phyloP scores from a whole-genome alignment of 805 yeast species.

The Lachancea mirantina region DNA sequence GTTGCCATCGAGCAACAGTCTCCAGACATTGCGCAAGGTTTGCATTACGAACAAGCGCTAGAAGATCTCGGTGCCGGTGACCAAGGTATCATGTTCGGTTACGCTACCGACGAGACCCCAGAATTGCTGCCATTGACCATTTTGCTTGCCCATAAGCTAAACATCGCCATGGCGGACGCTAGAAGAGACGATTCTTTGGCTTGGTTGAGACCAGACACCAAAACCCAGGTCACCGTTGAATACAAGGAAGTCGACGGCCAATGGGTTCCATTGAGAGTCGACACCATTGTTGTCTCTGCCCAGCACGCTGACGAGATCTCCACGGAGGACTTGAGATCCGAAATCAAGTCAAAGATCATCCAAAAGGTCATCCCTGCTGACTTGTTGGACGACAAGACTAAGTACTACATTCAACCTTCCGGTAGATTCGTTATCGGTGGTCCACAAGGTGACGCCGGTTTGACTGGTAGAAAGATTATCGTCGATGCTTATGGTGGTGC shows the following conservation, averaged over 20 bases:
- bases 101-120: slow-evolving; percentile 98
- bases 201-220: slow-evolving; percentile 99
- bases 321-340: slow-evolving; percentile 82
- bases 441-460: slow-evolving; percentile 99
- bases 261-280: slow-evolving; percentile 91
- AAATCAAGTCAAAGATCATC: slow-evolving; percentile 71
- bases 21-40: slow-evolving; percentile 98
- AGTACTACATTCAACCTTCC: slow-evolving; percentile 98
- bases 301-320: slow-evolving; percentile 96
- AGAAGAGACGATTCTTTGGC: slow-evolving; percentile 91
- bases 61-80: slow-evolving; percentile 99
- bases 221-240: slow-evolving; percentile 98
- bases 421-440: slow-evolving; percentile 99
- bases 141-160: slow-evolving; percentile 88
- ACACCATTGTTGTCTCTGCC: slow-evolving; percentile 94
- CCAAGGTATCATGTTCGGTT: slow-evolving; percentile 99
- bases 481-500: slow-evolving; percentile 99
- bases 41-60: slow-evolving; percentile 90
- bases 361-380: slow-evolving; percentile 88
- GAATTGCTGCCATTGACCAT: slow-evolving; percentile 95
- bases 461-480: slow-evolving; percentile 98
- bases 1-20: slow-evolving; percentile 99
- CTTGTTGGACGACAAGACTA: slow-evolving; percentile 88
- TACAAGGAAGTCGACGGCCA: slow-evolving; percentile 93
- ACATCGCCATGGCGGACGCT: slow-evolving; percentile 93